Evolutionary conservation across 495 filamentous ascomycete genomes (phyloP), one percentile per base, ranked within the genome.

Genomic region (Aspergillus cristatus): DNA sequence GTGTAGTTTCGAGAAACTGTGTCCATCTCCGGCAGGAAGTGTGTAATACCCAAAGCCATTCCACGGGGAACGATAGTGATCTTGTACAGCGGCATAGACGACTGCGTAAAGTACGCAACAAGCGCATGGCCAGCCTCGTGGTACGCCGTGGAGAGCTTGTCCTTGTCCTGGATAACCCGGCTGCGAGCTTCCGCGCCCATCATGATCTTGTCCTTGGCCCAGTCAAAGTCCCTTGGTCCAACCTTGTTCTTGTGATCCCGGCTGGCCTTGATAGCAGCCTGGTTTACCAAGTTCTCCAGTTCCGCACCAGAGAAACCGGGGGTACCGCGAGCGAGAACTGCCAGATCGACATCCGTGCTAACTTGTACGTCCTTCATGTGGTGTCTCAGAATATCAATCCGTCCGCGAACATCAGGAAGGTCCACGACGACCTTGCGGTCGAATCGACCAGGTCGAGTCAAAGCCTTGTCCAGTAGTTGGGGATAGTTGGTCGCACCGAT

Each of bases 201-300:
- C 67, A 97, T 81, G 40, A 98, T 86, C 63, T 89, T 94, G 67
- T 98, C 91, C 59, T 93, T 96, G 32, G 91, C 90, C 86, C 87
- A 97, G 45, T 96, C 91, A 37, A 98, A 83, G 53, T 97, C 86
- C 14, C 71, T 55, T 54, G 86, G 80, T 14, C 71, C 66, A 43
- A 98, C 88, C 30, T 76, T 75, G 30, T 60, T 61, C 12, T 78
- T 71, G 60, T 85, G 90, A 35, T 79, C 70, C 55, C 88, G 84
- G 55, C 82, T 86, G 12, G 91, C 91, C 47, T 81, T 86, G 25
- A 97, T 80, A 7, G 91, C 91, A 24, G 91, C 91, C 62, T 95
- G 86, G 60, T 98, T 98, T 48, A 94, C 83, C 45, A 98, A 71
- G 53, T 96, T 97, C 58, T 97, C 91, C 18, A 98, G 68, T 42